These are phyloP conservation scores for Maudiozyma serrabonitensis DNA, from an alignment of 805 yeast genomes.

Conservation along the genomic window DNA sequence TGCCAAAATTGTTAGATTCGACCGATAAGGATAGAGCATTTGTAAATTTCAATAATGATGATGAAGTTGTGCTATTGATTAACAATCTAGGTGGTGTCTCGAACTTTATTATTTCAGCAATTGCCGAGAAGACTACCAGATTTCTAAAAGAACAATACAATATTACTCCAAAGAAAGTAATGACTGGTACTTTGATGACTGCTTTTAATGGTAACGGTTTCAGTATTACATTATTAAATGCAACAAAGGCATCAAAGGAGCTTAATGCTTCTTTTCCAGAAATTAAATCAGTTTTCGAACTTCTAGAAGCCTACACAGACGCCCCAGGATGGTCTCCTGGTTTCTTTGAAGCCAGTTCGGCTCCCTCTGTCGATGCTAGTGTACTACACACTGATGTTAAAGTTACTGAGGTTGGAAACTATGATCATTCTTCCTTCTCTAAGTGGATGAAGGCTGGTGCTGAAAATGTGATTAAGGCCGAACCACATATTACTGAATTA, in stretches of 20 bases:
- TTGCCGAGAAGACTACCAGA: constrained; percentile 49
- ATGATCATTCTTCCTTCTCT: constrained; percentile 26
- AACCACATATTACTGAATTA: constrained; percentile 73
- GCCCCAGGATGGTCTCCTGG: constrained; percentile 70
- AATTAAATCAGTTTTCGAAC: constrained; percentile 35
- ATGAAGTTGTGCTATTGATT: constrained; percentile 59
- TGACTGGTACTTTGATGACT: constrained; percentile 75
- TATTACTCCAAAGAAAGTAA: constrained; percentile 56
- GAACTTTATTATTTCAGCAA: constrained; percentile 63
- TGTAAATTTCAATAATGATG: constrained; percentile 55
- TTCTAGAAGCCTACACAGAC: constrained; percentile 61
- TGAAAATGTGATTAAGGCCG: constrained; percentile 46
- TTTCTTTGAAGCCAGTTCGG: constrained; percentile 16
- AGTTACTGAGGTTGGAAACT: constrained; percentile 30
- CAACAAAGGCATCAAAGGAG: constrained; percentile 38
- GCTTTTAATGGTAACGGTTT: constrained; percentile 91
- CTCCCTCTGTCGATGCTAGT: constrained; percentile 26
- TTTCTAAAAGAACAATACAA: constrained; percentile 43
- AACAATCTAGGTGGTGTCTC: constrained; percentile 91
- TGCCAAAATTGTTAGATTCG: constrained; percentile 49
- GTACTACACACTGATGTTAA: constrained; percentile 25
- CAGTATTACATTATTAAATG: constrained; percentile 71
- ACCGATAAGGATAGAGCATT: constrained; percentile 72
- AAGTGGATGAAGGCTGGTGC: constrained; percentile 41
- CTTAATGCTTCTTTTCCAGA: constrained; percentile 27